These are phyloP conservation scores for Manihot esculenta DNA, from an alignment of 441 rosid genomes.

Conservation along the genomic window DNA sequence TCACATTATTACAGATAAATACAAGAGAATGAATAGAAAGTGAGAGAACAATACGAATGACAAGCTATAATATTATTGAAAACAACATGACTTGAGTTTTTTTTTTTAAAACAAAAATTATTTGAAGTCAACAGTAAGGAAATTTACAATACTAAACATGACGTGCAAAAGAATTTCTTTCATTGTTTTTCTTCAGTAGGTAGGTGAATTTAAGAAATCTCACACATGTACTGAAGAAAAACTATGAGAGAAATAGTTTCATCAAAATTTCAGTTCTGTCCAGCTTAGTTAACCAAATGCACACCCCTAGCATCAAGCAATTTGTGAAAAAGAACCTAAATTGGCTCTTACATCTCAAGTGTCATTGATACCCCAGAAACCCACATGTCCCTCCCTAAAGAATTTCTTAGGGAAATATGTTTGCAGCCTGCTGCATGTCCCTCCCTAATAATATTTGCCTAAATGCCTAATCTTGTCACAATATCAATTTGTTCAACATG, in stretches of 20 bases:
- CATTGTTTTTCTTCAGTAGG: too few species aligned
- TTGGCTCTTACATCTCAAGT: not conserved
- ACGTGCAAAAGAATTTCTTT: not conserved
- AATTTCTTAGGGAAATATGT: not conserved
- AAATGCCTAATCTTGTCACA: not conserved
- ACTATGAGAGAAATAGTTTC: too few species aligned
- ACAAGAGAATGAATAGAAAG: not conserved
- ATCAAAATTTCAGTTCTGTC: too few species aligned
- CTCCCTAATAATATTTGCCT: not conserved
- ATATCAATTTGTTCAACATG: conserved; percentile 9
- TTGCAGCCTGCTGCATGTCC: not conserved
- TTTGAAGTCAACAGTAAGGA: not conserved
- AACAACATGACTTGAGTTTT: not conserved
- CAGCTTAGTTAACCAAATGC: not conserved
- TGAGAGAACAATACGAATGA: not conserved
- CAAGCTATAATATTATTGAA: not conserved
- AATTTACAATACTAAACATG: not conserved
- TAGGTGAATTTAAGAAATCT: not conserved
- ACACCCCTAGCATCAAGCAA: not conserved
- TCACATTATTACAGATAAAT: not conserved
- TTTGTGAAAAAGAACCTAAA: not conserved
- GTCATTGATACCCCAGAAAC: not conserved
- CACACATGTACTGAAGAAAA: not conserved
- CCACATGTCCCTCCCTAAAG: too few species aligned
- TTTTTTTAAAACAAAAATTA: too few species aligned